Conservation (phyloP, 768 basidiomycete species). For the Hydnum rufescens region DNA sequence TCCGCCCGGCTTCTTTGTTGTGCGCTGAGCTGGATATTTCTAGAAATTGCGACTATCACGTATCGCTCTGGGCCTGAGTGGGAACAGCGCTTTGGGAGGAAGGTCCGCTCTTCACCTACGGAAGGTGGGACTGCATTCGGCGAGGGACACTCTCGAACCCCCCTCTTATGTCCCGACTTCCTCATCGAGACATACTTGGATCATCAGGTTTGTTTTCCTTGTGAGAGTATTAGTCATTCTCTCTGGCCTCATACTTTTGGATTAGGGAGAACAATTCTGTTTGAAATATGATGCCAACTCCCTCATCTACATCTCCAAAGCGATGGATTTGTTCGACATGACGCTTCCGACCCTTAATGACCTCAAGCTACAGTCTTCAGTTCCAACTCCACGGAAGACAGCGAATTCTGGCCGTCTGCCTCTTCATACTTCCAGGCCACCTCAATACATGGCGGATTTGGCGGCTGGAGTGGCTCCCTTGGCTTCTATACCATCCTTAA, state of each 20-base stretch:
- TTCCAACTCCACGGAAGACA: background rate
- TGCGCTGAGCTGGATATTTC: background rate
- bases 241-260: too few relatives aligned
- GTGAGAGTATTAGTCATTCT: too few relatives aligned
- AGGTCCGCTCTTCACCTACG: conserved; percentile 25
- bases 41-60: conserved; percentile 97
- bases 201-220: conserved; percentile 44
- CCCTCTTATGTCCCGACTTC: conserved; percentile 79
- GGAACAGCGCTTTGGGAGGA: conserved; percentile 92
- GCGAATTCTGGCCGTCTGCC: conserved; percentile 9
- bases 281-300: conserved; percentile 98
- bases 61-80: conserved; percentile 98
- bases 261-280: conserved; percentile 86
- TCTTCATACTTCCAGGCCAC: conserved; percentile 22
- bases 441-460: conserved; percentile 57
- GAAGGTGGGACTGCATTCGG: conserved; percentile 3
- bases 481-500: conserved; percentile 53
- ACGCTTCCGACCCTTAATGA: conserved; percentile 52
- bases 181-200: conserved; percentile 98
- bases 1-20: conserved; percentile 9
- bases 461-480: conserved; percentile 63
- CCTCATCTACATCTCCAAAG: conserved; percentile 94
- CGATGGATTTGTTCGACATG: conserved; percentile 99
- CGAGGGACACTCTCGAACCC: conserved; percentile 12
- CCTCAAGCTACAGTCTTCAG: conserved; percentile 30